Evolutionary conservation across 495 filamentous ascomycete genomes (phyloP).

Genomic region (Neurospora sp.): DNA sequence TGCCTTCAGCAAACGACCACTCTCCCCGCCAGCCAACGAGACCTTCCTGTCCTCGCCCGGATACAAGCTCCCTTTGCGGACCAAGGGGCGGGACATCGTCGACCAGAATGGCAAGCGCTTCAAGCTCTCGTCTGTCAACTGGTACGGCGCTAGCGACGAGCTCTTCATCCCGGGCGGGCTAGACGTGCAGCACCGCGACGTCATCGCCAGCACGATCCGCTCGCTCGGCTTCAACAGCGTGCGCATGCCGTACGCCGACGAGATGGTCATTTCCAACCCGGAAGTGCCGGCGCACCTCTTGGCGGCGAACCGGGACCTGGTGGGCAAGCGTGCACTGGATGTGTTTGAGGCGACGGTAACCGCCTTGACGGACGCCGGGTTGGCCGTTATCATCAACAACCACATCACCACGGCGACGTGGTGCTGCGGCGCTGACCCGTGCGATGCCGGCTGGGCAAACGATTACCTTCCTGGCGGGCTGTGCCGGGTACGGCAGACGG

Average conservation of each 20-base stretch:
- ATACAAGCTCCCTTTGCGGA: conserved; percentile 40
- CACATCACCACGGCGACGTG: conserved; percentile 52
- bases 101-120: conserved; percentile 40
- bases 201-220: conserved; percentile 43
- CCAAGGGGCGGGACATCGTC: conserved; percentile 43
- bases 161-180: conserved; percentile 49
- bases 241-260: conserved; percentile 50
- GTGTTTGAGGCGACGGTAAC: conserved; percentile 42
- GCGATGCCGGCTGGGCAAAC: conserved; percentile 49
- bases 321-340: conserved; percentile 41
- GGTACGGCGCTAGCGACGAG: conserved; percentile 53
- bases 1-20: conserved; percentile 30
- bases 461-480: conserved; percentile 38
- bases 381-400: conserved; percentile 51
- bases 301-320: conserved; percentile 42
- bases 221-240: conserved; percentile 53
- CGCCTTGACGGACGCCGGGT: conserved; percentile 43
- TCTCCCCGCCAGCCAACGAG: conserved; percentile 28
- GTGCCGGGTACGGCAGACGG: conserved; percentile 44
- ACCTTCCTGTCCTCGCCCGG: conserved; percentile 24
- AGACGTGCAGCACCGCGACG: conserved; percentile 44
- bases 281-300: conserved; percentile 36
- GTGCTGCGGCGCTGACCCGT: conserved; percentile 52
- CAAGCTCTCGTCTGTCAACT: conserved; percentile 50
- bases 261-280: conserved; percentile 47